phyloP scores from a whole-genome alignment of 306 rosid species.

The Mimosa pudica region DNA sequence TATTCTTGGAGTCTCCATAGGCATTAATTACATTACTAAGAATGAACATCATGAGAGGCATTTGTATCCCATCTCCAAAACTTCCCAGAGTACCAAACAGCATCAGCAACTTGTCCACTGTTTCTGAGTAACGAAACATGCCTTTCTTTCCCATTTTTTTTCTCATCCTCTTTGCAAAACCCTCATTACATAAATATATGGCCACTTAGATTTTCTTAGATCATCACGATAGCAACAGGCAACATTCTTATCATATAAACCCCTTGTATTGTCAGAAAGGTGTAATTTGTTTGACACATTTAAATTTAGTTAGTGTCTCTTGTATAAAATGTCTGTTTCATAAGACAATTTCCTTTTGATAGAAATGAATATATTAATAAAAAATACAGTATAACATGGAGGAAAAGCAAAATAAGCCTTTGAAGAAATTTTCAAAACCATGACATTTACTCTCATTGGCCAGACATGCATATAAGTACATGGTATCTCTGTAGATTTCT shows the following conservation, averaged over 20 bases:
- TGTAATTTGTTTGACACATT: no score
- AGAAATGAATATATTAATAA: no score
- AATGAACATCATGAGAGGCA: conserved; percentile 79
- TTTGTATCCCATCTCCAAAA: conserved; percentile 85
- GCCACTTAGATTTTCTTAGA: conserved; percentile 19
- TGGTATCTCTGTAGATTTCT: conserved; percentile 23
- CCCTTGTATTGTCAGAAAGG: no score
- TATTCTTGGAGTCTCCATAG: conserved; percentile 50
- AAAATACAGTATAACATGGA: no score
- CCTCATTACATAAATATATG: conserved; percentile 29
- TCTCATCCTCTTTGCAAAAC: neutral
- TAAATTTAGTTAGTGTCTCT: no score
- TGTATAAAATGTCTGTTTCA: no score
- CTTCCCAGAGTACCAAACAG: conserved; percentile 80
- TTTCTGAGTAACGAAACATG: conserved; percentile 79
- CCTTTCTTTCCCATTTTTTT: conserved; percentile 55
- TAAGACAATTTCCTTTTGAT: no score
- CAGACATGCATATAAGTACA: conserved; percentile 1
- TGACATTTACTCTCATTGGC: neutral
- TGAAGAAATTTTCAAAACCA: no score
- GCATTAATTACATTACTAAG: conserved; percentile 82
- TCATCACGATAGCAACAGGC: no score
- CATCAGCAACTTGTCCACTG: conserved; percentile 69
- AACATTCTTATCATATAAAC: no score
- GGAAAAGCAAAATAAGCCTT: no score